A percentile compares a stretch with the other conserved stretches of the same genome.
phyloP scores from a whole-genome alignment of 306 rosid species.

The Ochetophila trinervis region DNA sequence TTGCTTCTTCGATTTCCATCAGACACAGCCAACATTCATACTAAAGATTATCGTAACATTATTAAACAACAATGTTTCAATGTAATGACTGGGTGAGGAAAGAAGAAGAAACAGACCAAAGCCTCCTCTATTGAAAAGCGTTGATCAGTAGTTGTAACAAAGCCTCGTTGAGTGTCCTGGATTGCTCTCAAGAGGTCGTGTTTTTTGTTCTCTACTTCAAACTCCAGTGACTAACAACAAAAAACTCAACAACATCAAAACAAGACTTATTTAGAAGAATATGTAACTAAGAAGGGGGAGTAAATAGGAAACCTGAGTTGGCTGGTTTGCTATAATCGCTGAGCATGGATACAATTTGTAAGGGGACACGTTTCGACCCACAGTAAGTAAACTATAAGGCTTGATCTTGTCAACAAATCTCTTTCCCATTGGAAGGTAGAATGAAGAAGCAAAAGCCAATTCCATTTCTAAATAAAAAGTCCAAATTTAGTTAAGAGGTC shows the following conservation, averaged over 20 bases:
- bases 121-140: slow-evolving; percentile 83
- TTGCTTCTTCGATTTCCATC: not conserved
- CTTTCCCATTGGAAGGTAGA: slow-evolving; percentile 23
- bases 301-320: slow-evolving; percentile 38
- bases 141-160: slow-evolving; percentile 65
- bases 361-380: slow-evolving; percentile 20
- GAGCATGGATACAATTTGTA: slow-evolving; percentile 23
- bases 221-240: slow-evolving; percentile 35
- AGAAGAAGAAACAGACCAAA: slow-evolving; percentile 37
- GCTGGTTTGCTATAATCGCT: slow-evolving; percentile 29
- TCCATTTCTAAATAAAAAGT: slow-evolving; percentile 30
- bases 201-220: slow-evolving; percentile 63
- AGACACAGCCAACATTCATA: not conserved
- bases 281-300: slow-evolving; percentile 1
- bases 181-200: slow-evolving; percentile 48
- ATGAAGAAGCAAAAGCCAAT: slow-evolving; percentile 32
- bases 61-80: not conserved
- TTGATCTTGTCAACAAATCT: slow-evolving; percentile 21
- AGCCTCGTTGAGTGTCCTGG: slow-evolving; percentile 84
- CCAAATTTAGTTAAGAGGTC: slow-evolving; percentile 6
- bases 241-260: not conserved
- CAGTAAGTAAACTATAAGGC: slow-evolving; percentile 14
- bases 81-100: not conserved
- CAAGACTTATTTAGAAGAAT: not conserved
- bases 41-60: not conserved